phyloP scores from a whole-genome alignment of 306 rosid species.

The Citrullus colocynthis region DNA sequence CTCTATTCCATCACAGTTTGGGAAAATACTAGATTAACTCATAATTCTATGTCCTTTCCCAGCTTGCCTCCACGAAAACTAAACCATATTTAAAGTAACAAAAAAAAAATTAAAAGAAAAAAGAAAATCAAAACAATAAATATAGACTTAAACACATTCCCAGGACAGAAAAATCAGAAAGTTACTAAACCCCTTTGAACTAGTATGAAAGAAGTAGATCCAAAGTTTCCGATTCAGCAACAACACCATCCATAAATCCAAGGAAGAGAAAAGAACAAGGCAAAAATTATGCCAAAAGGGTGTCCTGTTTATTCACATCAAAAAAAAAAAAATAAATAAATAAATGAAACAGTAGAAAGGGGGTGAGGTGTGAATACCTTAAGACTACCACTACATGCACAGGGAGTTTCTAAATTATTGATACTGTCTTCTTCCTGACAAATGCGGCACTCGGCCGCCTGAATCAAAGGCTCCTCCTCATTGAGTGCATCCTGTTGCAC shows the following conservation, averaged over 20 bases:
- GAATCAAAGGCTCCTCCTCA: slow-evolving; percentile 33
- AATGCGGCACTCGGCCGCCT: slow-evolving; percentile 48
- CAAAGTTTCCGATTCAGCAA: background rate
- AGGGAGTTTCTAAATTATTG: slow-evolving; percentile 43
- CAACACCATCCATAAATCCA: background rate
- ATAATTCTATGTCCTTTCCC: background rate
- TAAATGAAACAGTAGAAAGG: too few species aligned
- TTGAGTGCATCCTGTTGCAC: slow-evolving; percentile 20
- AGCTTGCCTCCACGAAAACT: background rate
- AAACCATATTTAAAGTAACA: background rate
- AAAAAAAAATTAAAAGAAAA: background rate
- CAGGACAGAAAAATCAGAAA: background rate
- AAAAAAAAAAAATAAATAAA: background rate
- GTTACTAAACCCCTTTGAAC: background rate
- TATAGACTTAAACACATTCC: background rate
- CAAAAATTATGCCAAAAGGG: background rate
- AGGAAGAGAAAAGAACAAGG: too few species aligned
- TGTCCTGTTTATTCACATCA: background rate
- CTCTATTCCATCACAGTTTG: background rate
- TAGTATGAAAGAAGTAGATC: background rate
- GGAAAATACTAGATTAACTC: background rate
- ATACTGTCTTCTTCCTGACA: slow-evolving; percentile 51
- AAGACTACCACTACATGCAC: slow-evolving; percentile 56
- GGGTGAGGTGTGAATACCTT: slow-evolving; percentile 16
- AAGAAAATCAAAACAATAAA: background rate